phyloP scores from a whole-genome alignment of 2,329 filamentous ascomycete species.

The Parasarocladium wereldwijsianum region DNA sequence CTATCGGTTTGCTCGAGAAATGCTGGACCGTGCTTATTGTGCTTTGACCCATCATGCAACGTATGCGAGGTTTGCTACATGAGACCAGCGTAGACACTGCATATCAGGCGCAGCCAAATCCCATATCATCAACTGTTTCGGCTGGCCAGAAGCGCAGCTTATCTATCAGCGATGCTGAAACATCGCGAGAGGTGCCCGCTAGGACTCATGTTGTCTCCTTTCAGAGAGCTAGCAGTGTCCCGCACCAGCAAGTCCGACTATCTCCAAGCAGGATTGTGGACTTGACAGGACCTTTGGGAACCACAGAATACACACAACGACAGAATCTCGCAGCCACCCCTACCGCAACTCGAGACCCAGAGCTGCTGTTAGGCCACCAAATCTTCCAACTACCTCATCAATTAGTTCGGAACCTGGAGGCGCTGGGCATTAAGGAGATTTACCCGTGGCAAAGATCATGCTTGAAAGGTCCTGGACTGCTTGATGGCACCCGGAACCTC shows the following conservation, averaged over 20 bases:
- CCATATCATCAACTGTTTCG: slow-evolving; percentile 12
- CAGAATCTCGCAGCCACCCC: slow-evolving; percentile 37
- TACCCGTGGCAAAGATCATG: slow-evolving; percentile 73
- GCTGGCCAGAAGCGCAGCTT: slow-evolving; percentile 33
- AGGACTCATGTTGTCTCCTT: slow-evolving; percentile 12
- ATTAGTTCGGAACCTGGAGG: slow-evolving; percentile 49
- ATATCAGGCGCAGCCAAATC: slow-evolving; percentile 9
- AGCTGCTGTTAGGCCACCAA: slow-evolving; percentile 46
- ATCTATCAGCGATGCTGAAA: slow-evolving; percentile 11
- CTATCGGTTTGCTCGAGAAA: slow-evolving; percentile 4
- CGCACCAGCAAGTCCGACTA: slow-evolving; percentile 15
- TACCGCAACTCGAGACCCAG: slow-evolving; percentile 32
- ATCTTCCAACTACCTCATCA: slow-evolving; percentile 45
- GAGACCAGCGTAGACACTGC: slow-evolving; percentile 36
- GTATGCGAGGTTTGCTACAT: slow-evolving; percentile 27
- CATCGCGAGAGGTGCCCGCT: slow-evolving; percentile 4
- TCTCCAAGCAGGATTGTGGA: slow-evolving; percentile 31
- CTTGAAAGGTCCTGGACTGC: slow-evolving; percentile 49
- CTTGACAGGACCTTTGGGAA: slow-evolving; percentile 10
- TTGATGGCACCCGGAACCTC: slow-evolving; percentile 51
- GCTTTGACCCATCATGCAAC: slow-evolving; percentile 18
- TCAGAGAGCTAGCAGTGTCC: slow-evolving; percentile 18
- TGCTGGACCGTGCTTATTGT: slow-evolving; percentile 1
- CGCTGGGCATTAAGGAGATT: slow-evolving; percentile 55
- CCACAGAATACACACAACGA: slow-evolving; percentile 44